Base-by-base conservation (phyloP, 2,329 filamentous ascomycete genomes). In the Colletotrichum endophyticum region DNA sequence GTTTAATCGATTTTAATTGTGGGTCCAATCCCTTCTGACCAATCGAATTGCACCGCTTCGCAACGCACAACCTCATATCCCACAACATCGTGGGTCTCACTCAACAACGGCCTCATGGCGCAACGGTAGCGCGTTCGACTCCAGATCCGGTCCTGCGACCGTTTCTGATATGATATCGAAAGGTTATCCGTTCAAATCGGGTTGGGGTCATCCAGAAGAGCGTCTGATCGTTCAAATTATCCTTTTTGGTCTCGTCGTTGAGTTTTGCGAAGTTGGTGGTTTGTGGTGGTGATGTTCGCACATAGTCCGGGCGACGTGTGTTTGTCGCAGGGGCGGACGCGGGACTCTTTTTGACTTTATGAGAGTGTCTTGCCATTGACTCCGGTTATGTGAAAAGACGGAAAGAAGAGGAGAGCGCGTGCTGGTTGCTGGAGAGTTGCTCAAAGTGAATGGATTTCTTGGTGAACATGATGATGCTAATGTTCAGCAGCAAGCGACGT, bases 81-180 rank as follows among this genome's bases (percentile, higher is more conserved):
- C 5, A 16, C 8, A 44, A 32, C 9, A 12, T 22, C 2, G 9
- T 15, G 4, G 0, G 0, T 1, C 0, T 11, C 16, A 36, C 0
- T 0, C 5, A 62, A 32, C 28, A n/a, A 8, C n/a, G 34, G 74
- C 39, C 74, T 49, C 27, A 67, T 76, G 74, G 74, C 74, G 74
- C 74, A 76, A 74, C 59, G 74, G 70, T 74, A 76, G 74, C 74
- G 74, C 74, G 59, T 76, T 76, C 74, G 74, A 76, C 74, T 76
- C 74, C 74, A 76, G 74, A 22, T 30, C 7, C 19, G 13, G 30
- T 64, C 61, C 9, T 16, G 8, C 13, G 6, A 19, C n/a, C 8
- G 5, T 8, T 8, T 27, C 22, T n/a, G 39, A 44, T 4, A 8
- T 39, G 36, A 16, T 8, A 76, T 76, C 74, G 74, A 73, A 76